Evolutionary conservation across 2,329 filamentous ascomycete species (phyloP).

Genomic region (Aspergillus chevalieri): DNA sequence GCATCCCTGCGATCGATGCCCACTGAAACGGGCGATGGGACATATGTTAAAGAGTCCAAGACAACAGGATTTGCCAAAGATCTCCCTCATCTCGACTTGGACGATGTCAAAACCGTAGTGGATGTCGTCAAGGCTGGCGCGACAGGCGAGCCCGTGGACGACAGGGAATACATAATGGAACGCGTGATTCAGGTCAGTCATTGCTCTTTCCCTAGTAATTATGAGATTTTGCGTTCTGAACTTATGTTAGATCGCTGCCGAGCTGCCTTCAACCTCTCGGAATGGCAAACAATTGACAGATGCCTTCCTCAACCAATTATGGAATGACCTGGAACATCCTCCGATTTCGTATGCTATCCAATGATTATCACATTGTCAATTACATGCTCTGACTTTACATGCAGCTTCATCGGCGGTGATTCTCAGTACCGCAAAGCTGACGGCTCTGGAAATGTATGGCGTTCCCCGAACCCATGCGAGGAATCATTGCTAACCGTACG

Average conservation of each 20-base stretch:
- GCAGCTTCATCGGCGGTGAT: slow-evolving; percentile 34
- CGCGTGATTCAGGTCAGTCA: slow-evolving; percentile 43
- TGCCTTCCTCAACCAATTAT: slow-evolving; percentile 48
- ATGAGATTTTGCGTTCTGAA: not conserved
- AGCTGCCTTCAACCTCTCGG: slow-evolving; percentile 30
- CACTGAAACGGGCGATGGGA: slow-evolving; percentile 36
- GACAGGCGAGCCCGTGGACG: slow-evolving; percentile 52
- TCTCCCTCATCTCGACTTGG: slow-evolving; percentile 42
- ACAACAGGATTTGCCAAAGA: slow-evolving; percentile 38
- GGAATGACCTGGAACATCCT: slow-evolving; percentile 51
- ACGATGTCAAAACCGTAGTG: slow-evolving; percentile 38
- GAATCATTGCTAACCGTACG: slow-evolving; percentile 33
- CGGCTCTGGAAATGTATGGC: slow-evolving; percentile 37
- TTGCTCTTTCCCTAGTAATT: not conserved
- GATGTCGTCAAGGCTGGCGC: slow-evolving; percentile 37
- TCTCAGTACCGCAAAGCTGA: slow-evolving; percentile 29
- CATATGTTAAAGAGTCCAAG: slow-evolving; percentile 31
- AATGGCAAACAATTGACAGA: slow-evolving; percentile 40
- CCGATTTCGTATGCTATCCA: slow-evolving; percentile 41
- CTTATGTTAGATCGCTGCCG: slow-evolving; percentile 27
- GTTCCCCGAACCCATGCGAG: slow-evolving; percentile 17
- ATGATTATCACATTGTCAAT: slow-evolving; percentile 17
- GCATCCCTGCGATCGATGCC: slow-evolving; percentile 39
- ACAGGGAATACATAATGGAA: slow-evolving; percentile 59
- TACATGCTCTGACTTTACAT: slow-evolving; percentile 2